Evolutionary conservation across 495 filamentous ascomycete species (phyloP).

Genomic region (Hypoxylon crocopeplum): DNA sequence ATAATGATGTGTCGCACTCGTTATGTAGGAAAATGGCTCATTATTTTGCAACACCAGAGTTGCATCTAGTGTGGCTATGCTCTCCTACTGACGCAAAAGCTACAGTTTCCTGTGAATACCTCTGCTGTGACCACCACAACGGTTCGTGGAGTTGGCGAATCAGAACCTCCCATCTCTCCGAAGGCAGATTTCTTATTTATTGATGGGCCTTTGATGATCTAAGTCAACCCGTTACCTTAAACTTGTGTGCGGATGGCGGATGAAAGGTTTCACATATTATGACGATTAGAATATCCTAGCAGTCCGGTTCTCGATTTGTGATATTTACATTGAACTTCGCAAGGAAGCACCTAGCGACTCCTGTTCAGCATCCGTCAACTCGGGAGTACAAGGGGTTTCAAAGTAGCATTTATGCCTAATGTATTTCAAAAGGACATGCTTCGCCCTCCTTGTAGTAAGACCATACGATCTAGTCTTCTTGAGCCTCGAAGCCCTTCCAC

Average conservation of each 20-base stretch:
- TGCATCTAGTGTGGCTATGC: slow-evolving; percentile 8
- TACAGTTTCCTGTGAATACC: background rate
- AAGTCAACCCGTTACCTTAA: background rate
- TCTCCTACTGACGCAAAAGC: background rate
- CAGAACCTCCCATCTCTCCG: background rate
- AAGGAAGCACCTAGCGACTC: too few relatives aligned
- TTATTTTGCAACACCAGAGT: background rate
- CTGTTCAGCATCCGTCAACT: too few relatives aligned
- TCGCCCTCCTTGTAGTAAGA: too few relatives aligned
- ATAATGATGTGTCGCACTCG: background rate
- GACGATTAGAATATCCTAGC: too few relatives aligned
- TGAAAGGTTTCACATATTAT: too few relatives aligned
- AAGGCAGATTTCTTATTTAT: background rate
- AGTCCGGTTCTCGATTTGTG: too few relatives aligned
- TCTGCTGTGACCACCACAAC: background rate
- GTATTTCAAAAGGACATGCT: too few relatives aligned
- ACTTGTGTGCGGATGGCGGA: background rate
- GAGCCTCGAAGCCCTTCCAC: too few relatives aligned
- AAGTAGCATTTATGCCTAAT: too few relatives aligned
- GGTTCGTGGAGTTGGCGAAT: background rate
- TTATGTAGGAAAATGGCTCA: background rate
- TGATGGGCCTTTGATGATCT: background rate
- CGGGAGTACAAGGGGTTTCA: too few relatives aligned
- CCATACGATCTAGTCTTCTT: too few relatives aligned
- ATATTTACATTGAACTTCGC: too few relatives aligned